Base-by-base conservation (phyloP, 805 yeast species). In the Cyberlindnera maclurae region DNA sequence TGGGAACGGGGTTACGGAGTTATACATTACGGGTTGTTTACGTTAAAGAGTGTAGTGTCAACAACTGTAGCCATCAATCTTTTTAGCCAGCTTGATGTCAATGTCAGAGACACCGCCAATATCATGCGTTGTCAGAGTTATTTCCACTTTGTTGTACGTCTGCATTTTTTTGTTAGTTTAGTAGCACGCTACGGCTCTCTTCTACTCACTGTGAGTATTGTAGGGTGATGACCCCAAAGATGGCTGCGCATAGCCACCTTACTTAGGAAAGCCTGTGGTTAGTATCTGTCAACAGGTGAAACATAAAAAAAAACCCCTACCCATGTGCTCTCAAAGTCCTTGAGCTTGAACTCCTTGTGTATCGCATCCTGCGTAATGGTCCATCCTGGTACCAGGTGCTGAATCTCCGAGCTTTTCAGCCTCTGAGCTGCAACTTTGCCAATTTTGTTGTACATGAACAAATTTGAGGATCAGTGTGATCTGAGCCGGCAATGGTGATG, bases 51-150 rank as follows among this genome's bases (percentile, higher is more conserved):
- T 13, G 29, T 27, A 27, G 29, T 27, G n/a, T 27, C 15, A 13
- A n/a, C 29, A 31, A n/a, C 8, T 46, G 49, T 67, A 72, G 22
- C 55, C 52, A 24, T 67, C 70, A 28, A 73, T 64, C 34, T 62
- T 52, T 29, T 58, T 60, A 1, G 89, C 90, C 51, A 83, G 49
- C 39, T 68, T 63, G 32, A 82, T 47, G 51, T 83, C 94, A 17
- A 69, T 50, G 15, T 70, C 71, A n/a, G 81, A 71, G 9, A 75
- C 42, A 4, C 73, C 71, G 16, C 62, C 58, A 1, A 67, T 62
- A 52, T 83, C 93, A 50, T 83, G 93, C 0, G 90, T 83, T 2
- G 79, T 72, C 29, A 82, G 54, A 18, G 64, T 61, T 4, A 83
- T 43, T 12, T 64, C 60, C 2, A 82, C 82, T 24, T 63, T 60